Conservation (phyloP, 306 rosid species). For the Potentilla sterilis region DNA sequence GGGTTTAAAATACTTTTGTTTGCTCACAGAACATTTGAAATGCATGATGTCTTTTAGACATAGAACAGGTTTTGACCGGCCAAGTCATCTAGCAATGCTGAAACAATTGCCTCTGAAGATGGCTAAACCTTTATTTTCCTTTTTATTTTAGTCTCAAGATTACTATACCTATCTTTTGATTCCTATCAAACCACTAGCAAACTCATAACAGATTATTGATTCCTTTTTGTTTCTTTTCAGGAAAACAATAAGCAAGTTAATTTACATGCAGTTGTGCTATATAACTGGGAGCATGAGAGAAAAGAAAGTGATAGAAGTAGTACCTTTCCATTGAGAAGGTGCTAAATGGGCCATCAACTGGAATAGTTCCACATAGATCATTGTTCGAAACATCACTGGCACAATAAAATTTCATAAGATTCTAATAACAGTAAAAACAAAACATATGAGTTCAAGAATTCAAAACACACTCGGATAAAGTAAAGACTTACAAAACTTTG, state of each 20-base stretch:
- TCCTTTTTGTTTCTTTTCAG: slow-evolving; percentile 6
- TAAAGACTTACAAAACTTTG: slow-evolving; percentile 67
- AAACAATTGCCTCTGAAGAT: not conserved
- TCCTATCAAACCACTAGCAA: not conserved
- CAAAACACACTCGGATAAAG: not conserved
- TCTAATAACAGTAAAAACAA: slow-evolving; percentile 12
- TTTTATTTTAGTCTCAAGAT: not conserved
- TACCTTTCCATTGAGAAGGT: slow-evolving; percentile 81
- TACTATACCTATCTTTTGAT: not conserved
- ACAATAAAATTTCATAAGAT: slow-evolving; percentile 8
- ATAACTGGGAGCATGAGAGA: not conserved
- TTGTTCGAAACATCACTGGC: slow-evolving; percentile 92
- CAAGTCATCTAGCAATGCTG: not conserved
- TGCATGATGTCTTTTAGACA: not conserved
- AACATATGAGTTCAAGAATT: not conserved
- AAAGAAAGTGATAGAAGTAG: not conserved
- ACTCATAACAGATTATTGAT: not conserved
- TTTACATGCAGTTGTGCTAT: not conserved
- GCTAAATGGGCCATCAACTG: slow-evolving; percentile 86
- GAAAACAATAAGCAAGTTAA: not conserved
- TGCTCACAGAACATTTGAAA: not conserved
- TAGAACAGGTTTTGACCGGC: not conserved
- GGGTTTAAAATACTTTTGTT: not conserved
- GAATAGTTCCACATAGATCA: slow-evolving; percentile 88
- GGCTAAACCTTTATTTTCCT: not conserved